A percentile compares a stretch with the other conserved stretches of the same genome.
phyloP scores from a whole-genome alignment of 2,329 filamentous ascomycete species.

The Fonsecaea multimorphosa region DNA sequence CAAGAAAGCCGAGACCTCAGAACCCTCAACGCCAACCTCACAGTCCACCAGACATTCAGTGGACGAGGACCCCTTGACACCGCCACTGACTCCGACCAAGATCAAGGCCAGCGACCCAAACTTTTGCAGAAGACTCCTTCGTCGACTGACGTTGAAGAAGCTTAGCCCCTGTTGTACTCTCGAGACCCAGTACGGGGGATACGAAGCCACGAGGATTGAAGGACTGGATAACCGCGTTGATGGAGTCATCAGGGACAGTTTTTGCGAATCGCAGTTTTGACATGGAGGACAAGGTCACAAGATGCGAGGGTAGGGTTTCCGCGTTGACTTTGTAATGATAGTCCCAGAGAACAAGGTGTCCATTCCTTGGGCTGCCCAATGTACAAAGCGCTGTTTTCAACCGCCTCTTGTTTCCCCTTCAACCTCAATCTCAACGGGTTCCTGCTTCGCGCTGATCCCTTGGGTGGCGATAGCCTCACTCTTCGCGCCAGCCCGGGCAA shows the following conservation, averaged over 20 bases:
- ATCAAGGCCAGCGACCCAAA: neutral
- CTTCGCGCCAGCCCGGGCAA: constrained; percentile 31
- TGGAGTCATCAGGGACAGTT: constrained; percentile 23
- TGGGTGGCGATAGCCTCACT: constrained; percentile 31
- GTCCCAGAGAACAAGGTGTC: neutral
- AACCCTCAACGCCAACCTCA: constrained; percentile 4
- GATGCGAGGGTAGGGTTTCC: too few species aligned
- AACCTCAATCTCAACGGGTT: constrained; percentile 37
- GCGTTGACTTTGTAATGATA: neutral
- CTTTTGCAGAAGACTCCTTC: constrained; percentile 22
- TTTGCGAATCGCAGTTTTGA: constrained; percentile 28
- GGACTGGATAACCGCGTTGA: constrained; percentile 16
- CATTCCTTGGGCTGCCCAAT: constrained; percentile 2
- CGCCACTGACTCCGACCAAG: constrained; percentile 4
- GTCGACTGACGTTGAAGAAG: constrained; percentile 23
- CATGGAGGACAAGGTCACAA: neutral
- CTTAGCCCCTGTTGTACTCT: constrained; percentile 27
- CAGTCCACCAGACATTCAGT: constrained; percentile 17
- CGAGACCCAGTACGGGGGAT: constrained; percentile 18
- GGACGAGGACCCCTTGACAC: constrained; percentile 2
- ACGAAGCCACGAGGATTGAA: constrained; percentile 30
- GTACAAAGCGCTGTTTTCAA: constrained; percentile 24
- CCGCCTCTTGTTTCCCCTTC: constrained; percentile 39
- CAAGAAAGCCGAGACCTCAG: neutral
- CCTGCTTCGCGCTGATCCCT: constrained; percentile 23